These are phyloP conservation scores for Paecilomyces variotii DNA, from an alignment of 2,329 filamentous ascomycete species.

Conservation along the genomic window DNA sequence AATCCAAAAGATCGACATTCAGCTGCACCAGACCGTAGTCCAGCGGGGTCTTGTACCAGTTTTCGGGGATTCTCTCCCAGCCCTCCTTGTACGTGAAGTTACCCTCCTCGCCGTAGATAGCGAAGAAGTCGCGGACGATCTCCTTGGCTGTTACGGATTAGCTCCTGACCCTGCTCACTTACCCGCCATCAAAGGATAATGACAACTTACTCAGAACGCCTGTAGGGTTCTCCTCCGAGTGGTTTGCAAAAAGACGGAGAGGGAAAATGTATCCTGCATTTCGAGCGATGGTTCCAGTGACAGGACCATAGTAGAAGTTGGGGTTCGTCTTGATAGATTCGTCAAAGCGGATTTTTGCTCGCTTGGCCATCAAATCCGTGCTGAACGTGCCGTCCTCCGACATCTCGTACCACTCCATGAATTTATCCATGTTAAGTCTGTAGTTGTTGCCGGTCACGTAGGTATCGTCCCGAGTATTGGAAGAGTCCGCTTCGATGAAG, in stretches of 20 bases:
- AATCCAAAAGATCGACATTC: slow-evolving; percentile 33
- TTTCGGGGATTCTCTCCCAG: slow-evolving; percentile 46
- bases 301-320: slow-evolving; percentile 48
- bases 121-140: slow-evolving; percentile 41
- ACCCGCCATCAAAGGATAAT: neutral
- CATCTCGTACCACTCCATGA: slow-evolving; percentile 41
- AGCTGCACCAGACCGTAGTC: slow-evolving; percentile 43
- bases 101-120: slow-evolving; percentile 35
- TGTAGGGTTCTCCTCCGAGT: slow-evolving; percentile 34
- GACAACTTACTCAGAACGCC: slow-evolving; percentile 27
- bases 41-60: slow-evolving; percentile 42
- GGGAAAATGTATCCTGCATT: slow-evolving; percentile 44
- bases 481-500: slow-evolving; percentile 48
- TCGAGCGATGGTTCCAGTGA: slow-evolving; percentile 42
- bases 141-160: slow-evolving; percentile 25
- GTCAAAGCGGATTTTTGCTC: slow-evolving; percentile 39
- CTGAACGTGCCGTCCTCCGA: slow-evolving; percentile 32
- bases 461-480: slow-evolving; percentile 45
- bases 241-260: slow-evolving; percentile 38
- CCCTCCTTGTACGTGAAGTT: slow-evolving; percentile 39
- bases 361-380: slow-evolving; percentile 37
- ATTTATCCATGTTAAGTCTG: slow-evolving; percentile 46
- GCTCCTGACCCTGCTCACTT: neutral
- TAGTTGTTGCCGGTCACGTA: slow-evolving; percentile 45
- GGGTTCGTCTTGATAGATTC: slow-evolving; percentile 45